Evolutionary conservation across 2,329 filamentous ascomycete genomes (phyloP).

Genomic region (Chaetomiaceae sp.): DNA sequence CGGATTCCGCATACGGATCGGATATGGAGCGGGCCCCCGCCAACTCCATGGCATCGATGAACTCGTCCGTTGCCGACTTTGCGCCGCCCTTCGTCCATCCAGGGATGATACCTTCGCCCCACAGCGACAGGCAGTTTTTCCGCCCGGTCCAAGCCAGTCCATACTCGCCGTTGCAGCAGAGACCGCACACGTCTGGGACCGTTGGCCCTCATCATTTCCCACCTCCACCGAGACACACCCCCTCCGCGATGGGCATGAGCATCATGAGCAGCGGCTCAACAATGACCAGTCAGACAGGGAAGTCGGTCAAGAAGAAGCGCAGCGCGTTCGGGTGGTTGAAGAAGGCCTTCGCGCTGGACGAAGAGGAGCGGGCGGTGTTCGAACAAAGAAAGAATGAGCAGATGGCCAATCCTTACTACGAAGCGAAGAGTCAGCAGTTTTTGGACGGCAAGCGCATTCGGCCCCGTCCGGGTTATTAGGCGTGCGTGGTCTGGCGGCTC

Average conservation of each 20-base stretch:
- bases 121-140: constrained; percentile 55
- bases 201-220: constrained; percentile 28
- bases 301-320: constrained; percentile 58
- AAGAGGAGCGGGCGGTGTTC: constrained; percentile 58
- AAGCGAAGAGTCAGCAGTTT: constrained; percentile 48
- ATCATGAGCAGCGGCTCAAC: constrained; percentile 53
- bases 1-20: constrained; percentile 47
- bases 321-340: constrained; percentile 66
- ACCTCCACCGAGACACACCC: constrained; percentile 44
- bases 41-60: constrained; percentile 33
- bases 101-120: constrained; percentile 43
- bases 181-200: constrained; percentile 50
- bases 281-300: constrained; percentile 40
- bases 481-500: neutral
- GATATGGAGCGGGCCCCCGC: constrained; percentile 41
- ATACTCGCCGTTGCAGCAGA: constrained; percentile 59
- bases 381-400: constrained; percentile 51
- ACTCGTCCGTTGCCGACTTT: constrained; percentile 33
- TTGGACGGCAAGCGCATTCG: constrained; percentile 51
- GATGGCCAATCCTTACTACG: constrained; percentile 45
- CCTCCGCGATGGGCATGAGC: constrained; percentile 54
- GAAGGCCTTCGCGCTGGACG: constrained; percentile 62
- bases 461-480: constrained; percentile 16
- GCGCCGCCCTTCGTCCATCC: constrained; percentile 37
- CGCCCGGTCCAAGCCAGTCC: constrained; percentile 59